Base-by-base conservation (phyloP, 2,329 filamentous ascomycete genomes). In the Fragosphaeria purpurea region DNA sequence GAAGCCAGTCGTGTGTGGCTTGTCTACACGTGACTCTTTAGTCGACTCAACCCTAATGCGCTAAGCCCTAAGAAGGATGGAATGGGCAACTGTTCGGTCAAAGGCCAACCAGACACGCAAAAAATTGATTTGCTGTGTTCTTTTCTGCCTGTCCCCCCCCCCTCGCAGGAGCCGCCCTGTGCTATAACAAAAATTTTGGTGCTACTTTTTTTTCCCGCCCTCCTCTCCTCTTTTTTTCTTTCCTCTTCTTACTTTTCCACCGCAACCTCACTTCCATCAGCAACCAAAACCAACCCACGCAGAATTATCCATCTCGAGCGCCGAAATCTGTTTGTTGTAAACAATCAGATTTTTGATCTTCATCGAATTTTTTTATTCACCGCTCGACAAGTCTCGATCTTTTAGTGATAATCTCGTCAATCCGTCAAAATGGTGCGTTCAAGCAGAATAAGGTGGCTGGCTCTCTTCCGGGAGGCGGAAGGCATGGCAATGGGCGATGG, bases 401-500 rank as follows among this genome's bases (percentile, higher is more conserved):
- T 55, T 51, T 50, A 62, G 63, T 58, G 66, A 63, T 68, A 54
- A 57, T 48, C 59, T 59, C 54, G 58, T 65, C 65, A 74, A 74
- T 76, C 70, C 77, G 74, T 74, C 80, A 84, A 82, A 69, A 85
- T 85, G 81, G 81, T 85, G 78, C 55, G 55, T 53, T 47, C 3
- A 22, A 22, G 22, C 22, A 22, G 22, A 22, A 22, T 22, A 22
- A 22, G 22, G 3, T 22, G 22, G 22, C 22, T 22, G 22, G 22
- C 22, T 22, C 22, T 22, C 22, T 22, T 22, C 22, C 22, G 22
- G 22, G 22, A 22, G 22, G 22, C 22, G 22, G 22, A 22, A 22
- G 22, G 22, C 22, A 22, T 22, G 22, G 22, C 22, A 22, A 22
- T 22, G 22, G 22, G 22, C 22, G 22, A 22, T 3, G 22, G 22